Conservation (phyloP, 2,329 filamentous ascomycete genomes). For the Talaromyces atroroseus region DNA sequence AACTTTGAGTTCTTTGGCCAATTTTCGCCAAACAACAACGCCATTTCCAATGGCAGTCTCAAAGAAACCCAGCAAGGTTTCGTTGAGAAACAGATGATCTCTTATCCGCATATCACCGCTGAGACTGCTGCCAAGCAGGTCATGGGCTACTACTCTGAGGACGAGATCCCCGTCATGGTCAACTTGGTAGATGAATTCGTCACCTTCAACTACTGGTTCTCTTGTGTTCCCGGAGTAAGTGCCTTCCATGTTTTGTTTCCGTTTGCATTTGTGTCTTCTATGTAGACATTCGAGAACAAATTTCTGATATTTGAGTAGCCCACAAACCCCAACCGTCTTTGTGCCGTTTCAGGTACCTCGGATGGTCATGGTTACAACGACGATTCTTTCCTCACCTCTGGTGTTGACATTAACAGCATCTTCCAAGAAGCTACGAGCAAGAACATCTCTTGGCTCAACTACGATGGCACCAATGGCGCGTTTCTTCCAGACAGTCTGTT, state of each 20-base stretch:
- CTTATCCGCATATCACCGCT: slow-evolving; percentile 29
- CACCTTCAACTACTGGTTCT: slow-evolving; percentile 44
- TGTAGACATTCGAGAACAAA: neutral
- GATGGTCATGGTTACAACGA: slow-evolving; percentile 31
- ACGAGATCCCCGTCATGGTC: slow-evolving; percentile 39
- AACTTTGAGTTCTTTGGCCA: slow-evolving; percentile 42
- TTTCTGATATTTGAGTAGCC: slow-evolving; percentile 24
- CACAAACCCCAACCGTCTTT: slow-evolving; percentile 41
- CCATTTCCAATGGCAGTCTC: slow-evolving; percentile 29
- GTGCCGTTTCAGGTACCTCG: slow-evolving; percentile 27
- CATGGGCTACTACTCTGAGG: slow-evolving; percentile 43
- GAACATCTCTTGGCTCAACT: slow-evolving; percentile 33
- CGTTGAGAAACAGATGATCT: slow-evolving; percentile 37
- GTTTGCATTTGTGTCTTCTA: neutral
- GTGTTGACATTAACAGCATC: slow-evolving; percentile 30
- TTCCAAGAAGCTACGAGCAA: slow-evolving; percentile 37
- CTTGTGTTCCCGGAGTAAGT: slow-evolving; percentile 39
- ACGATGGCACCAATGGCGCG: slow-evolving; percentile 27
- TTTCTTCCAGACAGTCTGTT: slow-evolving; percentile 27
- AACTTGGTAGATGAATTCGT: slow-evolving; percentile 37
- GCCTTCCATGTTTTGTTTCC: neutral
- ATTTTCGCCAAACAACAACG: slow-evolving; percentile 35
- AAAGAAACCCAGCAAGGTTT: slow-evolving; percentile 33
- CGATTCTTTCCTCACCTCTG: slow-evolving; percentile 23
- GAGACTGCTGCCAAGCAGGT: slow-evolving; percentile 35